These are phyloP conservation scores for Aspergillus sp. DNA, from an alignment of 2,329 filamentous ascomycete genomes.

Conservation along the genomic window DNA sequence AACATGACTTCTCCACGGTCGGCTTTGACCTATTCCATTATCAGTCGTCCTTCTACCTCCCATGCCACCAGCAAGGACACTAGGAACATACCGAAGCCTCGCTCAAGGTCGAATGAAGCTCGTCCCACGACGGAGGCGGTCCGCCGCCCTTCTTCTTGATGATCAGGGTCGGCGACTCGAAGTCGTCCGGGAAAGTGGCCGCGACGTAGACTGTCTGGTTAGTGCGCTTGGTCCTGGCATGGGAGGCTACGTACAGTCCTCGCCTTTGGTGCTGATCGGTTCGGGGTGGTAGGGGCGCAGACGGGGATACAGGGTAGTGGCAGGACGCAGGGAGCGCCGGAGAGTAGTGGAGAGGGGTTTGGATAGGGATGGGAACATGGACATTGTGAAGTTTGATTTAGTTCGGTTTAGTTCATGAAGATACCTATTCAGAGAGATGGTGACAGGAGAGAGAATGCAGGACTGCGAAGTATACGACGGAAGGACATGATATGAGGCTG, in stretches of 20 bases:
- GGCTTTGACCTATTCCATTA: constrained; percentile 11
- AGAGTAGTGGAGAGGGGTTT: background rate
- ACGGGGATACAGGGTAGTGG: background rate
- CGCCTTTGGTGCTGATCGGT: constrained; percentile 4
- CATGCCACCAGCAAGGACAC: background rate
- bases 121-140: constrained; percentile 8
- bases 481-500: background rate
- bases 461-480: background rate
- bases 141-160: constrained; percentile 3
- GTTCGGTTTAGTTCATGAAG: background rate
- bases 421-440: background rate
- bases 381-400: background rate
- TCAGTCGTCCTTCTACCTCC: background rate
- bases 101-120: constrained; percentile 14
- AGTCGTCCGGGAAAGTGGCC: constrained; percentile 11
- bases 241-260: constrained; percentile 5
- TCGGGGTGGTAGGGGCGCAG: constrained; percentile 1
- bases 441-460: background rate
- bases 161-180: constrained; percentile 8
- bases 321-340: background rate
- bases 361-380: background rate
- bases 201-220: constrained; percentile 10
- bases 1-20: constrained; percentile 15
- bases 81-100: constrained; percentile 8
- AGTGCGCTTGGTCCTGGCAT: background rate